These are phyloP conservation scores for Salix viminalis DNA, from an alignment of 345 rosid genomes.

Conservation along the genomic window DNA sequence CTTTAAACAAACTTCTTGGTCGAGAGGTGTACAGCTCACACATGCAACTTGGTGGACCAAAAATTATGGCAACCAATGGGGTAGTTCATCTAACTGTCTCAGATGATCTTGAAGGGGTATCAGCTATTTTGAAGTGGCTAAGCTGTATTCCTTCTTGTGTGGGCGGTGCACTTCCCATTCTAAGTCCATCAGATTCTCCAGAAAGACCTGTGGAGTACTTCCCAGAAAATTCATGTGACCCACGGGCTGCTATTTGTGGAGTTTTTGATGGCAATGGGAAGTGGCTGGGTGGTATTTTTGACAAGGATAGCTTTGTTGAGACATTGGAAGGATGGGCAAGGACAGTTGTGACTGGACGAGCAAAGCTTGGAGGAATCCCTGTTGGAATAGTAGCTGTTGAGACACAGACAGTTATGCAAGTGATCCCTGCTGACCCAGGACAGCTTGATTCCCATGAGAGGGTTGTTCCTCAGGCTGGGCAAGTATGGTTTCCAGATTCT, in stretches of 20 bases:
- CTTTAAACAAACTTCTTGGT: conserved; percentile 95
- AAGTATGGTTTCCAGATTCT: conserved; percentile 99
- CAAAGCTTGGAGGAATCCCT: conserved; percentile 97
- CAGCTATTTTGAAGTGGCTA: conserved; percentile 90
- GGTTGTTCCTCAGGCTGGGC: conserved; percentile 99
- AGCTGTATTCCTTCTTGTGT: conserved; percentile 75
- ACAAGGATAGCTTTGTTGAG: conserved; percentile 88
- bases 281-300: conserved; percentile 96
- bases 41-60: conserved; percentile 99
- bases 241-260: conserved; percentile 94
- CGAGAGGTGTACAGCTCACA: conserved; percentile 99
- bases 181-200: conserved; percentile 61
- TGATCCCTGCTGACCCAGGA: conserved; percentile 99
- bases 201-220: conserved; percentile 85
- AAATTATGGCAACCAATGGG: conserved; percentile 98
- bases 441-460: conserved; percentile 99
- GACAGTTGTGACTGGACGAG: conserved; percentile 99
- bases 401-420: conserved; percentile 97
- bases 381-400: conserved; percentile 97
- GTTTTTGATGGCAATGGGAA: conserved; percentile 54
- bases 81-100: conserved; percentile 97
- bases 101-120: conserved; percentile 94
- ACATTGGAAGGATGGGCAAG: conserved; percentile 99
- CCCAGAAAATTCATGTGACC: conserved; percentile 91
- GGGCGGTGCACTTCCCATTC: conserved; percentile 81